Base-by-base conservation (phyloP, 1,284 basidiomycete species). In the Coniferiporia sulphurascens region DNA sequence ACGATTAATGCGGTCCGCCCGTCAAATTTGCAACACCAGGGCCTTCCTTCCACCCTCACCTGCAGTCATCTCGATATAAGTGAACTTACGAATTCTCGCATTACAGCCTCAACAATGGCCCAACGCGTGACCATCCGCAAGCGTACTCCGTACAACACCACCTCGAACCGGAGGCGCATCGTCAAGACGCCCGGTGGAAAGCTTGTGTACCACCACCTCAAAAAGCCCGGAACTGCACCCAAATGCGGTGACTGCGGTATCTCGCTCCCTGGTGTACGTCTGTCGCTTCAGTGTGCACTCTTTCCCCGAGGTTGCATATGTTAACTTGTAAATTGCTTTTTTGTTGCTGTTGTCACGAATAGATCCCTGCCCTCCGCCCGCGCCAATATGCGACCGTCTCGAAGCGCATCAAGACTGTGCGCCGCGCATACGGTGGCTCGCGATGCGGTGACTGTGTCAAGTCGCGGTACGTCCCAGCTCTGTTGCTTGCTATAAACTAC, bases 81-180 rank as follows among this genome's bases (percentile, higher is more conserved):
- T 27, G 27, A 27, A 27, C 27, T 27, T 27, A 27, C 27, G 27
- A 15, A 52, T 38, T 48, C 34, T 7, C 19, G 19, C 38, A 45
- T 51, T 48, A 54, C 59, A 69, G 65, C 59, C 59, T 63, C 64
- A 72, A 61, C 74, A 82, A 97, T 98, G 95, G 94, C 93, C 79
- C 93, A 98, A 87, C 95, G 96, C 75, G 95, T 99, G 72, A 98
- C 95, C 70, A 92, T 99, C 80, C 93, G 97, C 81, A 99, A 96
- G 81, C 93, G 96, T 74, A 91, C 91, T 70, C 89, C 95, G 21
- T 99, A 99, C 87, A 98, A 98, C 88, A 99, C 97, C 77, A 89
- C 88, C 72, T 98, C 96, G 63, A 96, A 91, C 86, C 87, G 93
- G 73, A 85, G 95, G 73, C 89, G 95, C 65, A 85, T 99, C 67